Base-by-base conservation (phyloP, 768 basidiomycete species). In the Termitomyces sp. region DNA sequence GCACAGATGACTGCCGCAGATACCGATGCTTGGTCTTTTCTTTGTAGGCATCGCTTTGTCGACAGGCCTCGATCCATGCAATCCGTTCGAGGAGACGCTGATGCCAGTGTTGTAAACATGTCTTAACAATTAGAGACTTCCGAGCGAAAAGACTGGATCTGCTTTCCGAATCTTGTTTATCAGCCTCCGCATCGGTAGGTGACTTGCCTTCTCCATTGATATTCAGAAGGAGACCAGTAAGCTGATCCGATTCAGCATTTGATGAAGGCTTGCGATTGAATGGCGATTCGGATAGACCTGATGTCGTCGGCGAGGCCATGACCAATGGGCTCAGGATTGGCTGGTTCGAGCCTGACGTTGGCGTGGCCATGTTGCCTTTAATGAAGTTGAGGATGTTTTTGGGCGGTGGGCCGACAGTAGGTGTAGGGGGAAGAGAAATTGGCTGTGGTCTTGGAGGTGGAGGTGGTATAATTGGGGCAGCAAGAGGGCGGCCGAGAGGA, bases 41-140 rank as follows among this genome's bases (percentile, higher is more conserved):
- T 44, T 79, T 79, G 66, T 90, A 90, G 4, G 73, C 75, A 28
- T 86, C 79, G 55, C 85, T 83, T 45, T 81, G 80, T 55, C 69
- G 70, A 57, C 80, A 80, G 0, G 88, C 88, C 50, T 87, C 84
- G 5, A 76, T 63, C 78, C 83, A 89, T n/a, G 75, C 79, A 38
- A 70, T 75, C 52, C 74, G 73, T 35, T 80, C 78, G 1, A 68
- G 68, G 9, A 76, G 60, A 46, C 73, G 73, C 59, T 76, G 67
- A 61, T 74, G 64, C 85, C 85, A 87, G 38, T 58, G 65, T 44
- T 63, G 62, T 57, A 83, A 81, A 37, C 63, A 70, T 37, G 67
- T 62, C 59, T 73, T 78, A 37, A 85, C 74, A 30, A 76, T 53
- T 23, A 64, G 57, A 28, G 76, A 68, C 53, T 69, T 73, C 46